Conservation (phyloP, 2,329 filamentous ascomycete species). For the Incumbomyces delicatus region DNA sequence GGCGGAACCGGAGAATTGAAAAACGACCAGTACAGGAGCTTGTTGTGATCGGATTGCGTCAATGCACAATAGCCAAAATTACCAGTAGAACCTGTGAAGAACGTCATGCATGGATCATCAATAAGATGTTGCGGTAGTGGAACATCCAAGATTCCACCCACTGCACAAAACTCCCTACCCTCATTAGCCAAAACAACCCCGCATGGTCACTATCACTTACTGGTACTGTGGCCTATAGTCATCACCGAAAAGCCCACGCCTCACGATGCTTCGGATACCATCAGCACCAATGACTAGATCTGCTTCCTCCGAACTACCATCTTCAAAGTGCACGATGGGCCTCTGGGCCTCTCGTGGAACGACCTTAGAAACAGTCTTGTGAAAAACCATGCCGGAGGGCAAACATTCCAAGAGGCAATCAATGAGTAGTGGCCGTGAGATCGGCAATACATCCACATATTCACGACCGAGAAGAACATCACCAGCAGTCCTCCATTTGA, state of each 20-base stretch:
- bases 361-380: slow-evolving; percentile 25
- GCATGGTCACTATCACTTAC: neutral
- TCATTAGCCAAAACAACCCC: neutral
- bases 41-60: neutral
- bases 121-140: neutral
- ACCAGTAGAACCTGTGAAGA: neutral
- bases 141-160: neutral
- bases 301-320: slow-evolving; percentile 24
- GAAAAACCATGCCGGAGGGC: slow-evolving; percentile 26
- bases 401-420: slow-evolving; percentile 25
- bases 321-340: slow-evolving; percentile 26
- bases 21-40: slow-evolving; percentile 26
- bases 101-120: neutral
- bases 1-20: slow-evolving; percentile 27
- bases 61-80: slow-evolving; percentile 1
- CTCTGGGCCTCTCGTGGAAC: slow-evolving; percentile 19
- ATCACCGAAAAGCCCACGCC: slow-evolving; percentile 26
- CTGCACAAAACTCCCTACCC: neutral
- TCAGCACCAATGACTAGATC: slow-evolving; percentile 35
- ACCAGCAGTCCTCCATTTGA: slow-evolving; percentile 26
- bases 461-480: slow-evolving; percentile 9
- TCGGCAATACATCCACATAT: slow-evolving; percentile 23
- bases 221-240: neutral
- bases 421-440: slow-evolving; percentile 31
- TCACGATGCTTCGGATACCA: slow-evolving; percentile 28